Evolutionary conservation across 306 rosid genomes (phyloP).

Genomic region (Oxytropis ochrocephala): DNA sequence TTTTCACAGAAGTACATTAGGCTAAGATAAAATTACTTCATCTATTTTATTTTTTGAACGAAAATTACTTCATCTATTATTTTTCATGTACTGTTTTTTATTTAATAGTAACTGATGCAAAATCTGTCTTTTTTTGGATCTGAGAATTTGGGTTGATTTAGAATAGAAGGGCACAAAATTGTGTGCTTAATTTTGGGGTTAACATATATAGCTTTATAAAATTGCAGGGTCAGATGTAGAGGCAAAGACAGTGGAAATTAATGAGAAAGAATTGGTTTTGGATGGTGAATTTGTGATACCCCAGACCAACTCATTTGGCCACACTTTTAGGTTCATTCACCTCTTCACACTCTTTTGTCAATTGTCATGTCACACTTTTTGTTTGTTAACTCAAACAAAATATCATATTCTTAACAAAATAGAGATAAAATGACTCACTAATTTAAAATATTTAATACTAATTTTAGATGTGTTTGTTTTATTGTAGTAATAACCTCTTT

Average conservation of each 20-base stretch:
- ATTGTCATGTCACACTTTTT: neutral
- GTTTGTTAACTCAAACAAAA: neutral
- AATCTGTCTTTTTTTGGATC: neutral
- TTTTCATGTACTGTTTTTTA: neutral
- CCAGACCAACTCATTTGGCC: conserved; percentile 70
- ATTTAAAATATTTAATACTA: no score
- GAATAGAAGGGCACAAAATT: neutral
- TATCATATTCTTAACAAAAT: neutral
- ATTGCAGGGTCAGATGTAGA: conserved; percentile 46
- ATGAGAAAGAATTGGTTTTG: conserved; percentile 45
- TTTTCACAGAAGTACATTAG: no score
- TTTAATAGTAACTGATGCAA: neutral
- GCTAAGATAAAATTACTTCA: neutral
- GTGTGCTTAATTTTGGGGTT: neutral
- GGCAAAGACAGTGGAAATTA: conserved; percentile 24
- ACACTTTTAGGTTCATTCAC: conserved; percentile 53
- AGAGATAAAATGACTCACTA: neutral
- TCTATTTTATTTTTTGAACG: neutral
- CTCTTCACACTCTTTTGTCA: neutral
- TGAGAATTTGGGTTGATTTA: neutral
- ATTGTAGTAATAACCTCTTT: no score
- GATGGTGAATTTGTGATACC: conserved; percentile 64
- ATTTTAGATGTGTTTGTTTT: no score
- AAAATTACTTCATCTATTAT: neutral
- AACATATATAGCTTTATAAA: neutral